Conservation (phyloP, 169 alveolate genomes). For the Babesia microti region DNA sequence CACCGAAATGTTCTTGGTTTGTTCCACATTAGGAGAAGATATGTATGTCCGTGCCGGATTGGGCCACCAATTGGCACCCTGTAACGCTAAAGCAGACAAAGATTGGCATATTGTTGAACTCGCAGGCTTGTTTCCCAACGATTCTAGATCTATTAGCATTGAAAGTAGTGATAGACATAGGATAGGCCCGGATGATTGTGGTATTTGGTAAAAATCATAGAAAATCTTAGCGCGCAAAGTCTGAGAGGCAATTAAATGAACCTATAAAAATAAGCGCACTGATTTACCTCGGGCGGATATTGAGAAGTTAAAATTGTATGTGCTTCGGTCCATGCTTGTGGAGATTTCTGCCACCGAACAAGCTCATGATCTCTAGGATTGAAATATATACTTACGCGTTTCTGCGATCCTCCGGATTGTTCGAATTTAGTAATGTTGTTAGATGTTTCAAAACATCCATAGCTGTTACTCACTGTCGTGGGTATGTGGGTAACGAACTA, state of each 20-base stretch:
- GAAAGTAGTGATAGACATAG: conserved; percentile 22
- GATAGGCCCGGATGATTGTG: conserved; percentile 9
- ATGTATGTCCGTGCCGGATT: conserved; percentile 31
- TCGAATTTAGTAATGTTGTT: conserved; percentile 17
- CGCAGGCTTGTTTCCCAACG: conserved; percentile 4
- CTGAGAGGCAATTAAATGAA: conserved; percentile 42
- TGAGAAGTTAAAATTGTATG: conserved; percentile 18
- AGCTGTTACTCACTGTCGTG: too few species aligned
- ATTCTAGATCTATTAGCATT: conserved; percentile 7
- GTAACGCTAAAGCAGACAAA: conserved; percentile 32
- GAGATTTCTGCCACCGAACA: conserved; percentile 33
- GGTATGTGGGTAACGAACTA: too few species aligned
- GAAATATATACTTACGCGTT: conserved; percentile 20
- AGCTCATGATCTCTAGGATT: conserved; percentile 17
- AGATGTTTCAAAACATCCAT: conserved; percentile 34
- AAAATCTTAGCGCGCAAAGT: conserved; percentile 26
- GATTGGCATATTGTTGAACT: conserved; percentile 23
- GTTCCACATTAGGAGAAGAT: too few species aligned
- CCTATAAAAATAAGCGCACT: conserved; percentile 3
- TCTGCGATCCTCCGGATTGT: conserved; percentile 29
- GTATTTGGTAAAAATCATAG: conserved; percentile 40
- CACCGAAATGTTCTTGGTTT: too few species aligned
- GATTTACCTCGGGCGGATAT: conserved; percentile 18
- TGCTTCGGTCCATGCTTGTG: conserved; percentile 40
- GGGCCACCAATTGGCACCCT: conserved; percentile 22